Conservation (phyloP, 495 filamentous ascomycete species). For the Aspergillus haitiensis region DNA sequence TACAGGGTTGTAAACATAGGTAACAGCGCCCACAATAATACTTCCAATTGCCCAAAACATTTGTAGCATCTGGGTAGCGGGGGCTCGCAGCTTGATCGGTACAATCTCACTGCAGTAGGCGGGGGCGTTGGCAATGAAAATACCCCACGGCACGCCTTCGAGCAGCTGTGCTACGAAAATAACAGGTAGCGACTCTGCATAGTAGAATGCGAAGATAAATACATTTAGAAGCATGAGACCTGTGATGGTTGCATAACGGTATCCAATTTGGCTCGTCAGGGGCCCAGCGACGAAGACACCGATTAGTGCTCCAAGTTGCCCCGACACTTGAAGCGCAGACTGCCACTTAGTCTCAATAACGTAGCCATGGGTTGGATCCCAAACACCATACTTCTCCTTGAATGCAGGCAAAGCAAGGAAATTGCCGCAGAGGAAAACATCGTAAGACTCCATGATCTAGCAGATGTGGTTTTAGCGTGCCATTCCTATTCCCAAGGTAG, state of each 20-base stretch:
- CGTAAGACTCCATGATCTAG: conserved; percentile 47
- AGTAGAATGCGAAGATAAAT: conserved; percentile 70
- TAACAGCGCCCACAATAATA: conserved; percentile 65
- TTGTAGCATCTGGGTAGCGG: conserved; percentile 69
- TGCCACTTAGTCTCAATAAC: conserved; percentile 34
- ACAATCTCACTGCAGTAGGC: conserved; percentile 73
- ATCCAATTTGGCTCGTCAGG: conserved; percentile 65
- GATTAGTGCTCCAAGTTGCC: conserved; percentile 61
- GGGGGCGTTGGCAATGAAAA: conserved; percentile 70
- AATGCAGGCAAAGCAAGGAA: conserved; percentile 40
- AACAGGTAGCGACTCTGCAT: conserved; percentile 38
- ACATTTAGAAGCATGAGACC: conserved; percentile 59
- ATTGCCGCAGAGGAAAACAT: conserved; percentile 45
- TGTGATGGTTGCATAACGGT: conserved; percentile 62
- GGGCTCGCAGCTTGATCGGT: conserved; percentile 62
- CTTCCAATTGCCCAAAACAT: conserved; percentile 73
- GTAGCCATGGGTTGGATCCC: too few species aligned
- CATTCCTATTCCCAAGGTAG: too few species aligned
- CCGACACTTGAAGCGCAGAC: conserved; percentile 45
- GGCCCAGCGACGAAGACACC: conserved; percentile 67
- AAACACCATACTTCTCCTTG: too few species aligned
- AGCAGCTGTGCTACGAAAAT: conserved; percentile 39
- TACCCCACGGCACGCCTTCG: conserved; percentile 71
- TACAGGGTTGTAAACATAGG: too few species aligned
- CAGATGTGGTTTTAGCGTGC: too few species aligned